Base-by-base conservation (phyloP, 257 asterid species). In the Solanum piurae region DNA sequence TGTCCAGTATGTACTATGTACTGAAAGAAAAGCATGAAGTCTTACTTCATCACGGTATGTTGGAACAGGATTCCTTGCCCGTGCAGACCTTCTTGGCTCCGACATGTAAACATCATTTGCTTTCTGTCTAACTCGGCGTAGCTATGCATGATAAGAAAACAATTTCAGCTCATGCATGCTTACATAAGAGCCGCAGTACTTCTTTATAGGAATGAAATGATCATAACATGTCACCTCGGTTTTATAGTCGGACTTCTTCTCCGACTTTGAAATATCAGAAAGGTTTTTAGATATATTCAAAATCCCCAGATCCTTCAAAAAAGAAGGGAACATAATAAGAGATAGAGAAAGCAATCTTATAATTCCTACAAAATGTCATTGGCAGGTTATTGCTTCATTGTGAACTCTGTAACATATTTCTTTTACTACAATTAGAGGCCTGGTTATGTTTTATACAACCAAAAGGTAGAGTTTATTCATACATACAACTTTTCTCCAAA, bases 61-160 rank as follows among this genome's bases (percentile, higher is more conserved):
- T 42, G 90, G 23, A 89, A 92, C 94, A 42, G 93, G 90, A 80
- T 90, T 96, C 42, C 98, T 98, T 25, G 90, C 93, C 27, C 99
- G 94, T 83, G 96, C 89, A 12, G 99, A 96, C 72, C 99, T 98
- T 75, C 98, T 94, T 88, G 98, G 99, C 94, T 96, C 98, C 68
- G 87, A 66, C 86, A 82, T 66, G 89, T 25, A 90, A 49, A 29
- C 80, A 55, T 60, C 83, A 5, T 58, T 62, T 83, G 89, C 80
- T 89, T 93, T 94, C 34, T 87, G 89, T 83, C 88, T 91, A 84
- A 46, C 73, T 42, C 29, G 87, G 83, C 89, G 91, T 49, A 40
- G 93, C 97, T 96, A 44, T 44, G 42, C 40, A 52, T 74, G 73
- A 73, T 49, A 89, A 91, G 60, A 72, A 38, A 84, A 40, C 18